These are phyloP conservation scores for Magnolia changhungtana DNA, from an alignment of 164 flowering plant genomes.

Conservation along the genomic window DNA sequence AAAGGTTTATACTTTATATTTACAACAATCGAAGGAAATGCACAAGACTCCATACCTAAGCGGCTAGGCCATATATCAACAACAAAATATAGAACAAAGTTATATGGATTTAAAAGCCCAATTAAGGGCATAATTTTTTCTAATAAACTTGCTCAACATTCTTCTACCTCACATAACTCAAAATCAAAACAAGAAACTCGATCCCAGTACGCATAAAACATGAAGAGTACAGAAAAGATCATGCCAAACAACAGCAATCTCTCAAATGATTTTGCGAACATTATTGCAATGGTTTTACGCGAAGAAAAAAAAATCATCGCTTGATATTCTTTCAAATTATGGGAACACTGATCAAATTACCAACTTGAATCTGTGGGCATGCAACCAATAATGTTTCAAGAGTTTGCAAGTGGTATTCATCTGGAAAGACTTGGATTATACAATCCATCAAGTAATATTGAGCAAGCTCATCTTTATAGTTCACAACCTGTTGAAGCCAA, in stretches of 20 bases:
- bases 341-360: slow-evolving; percentile 12
- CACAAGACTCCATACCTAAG: neutral
- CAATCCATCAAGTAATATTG: no score
- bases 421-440: no score
- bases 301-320: neutral
- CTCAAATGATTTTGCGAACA: neutral
- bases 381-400: slow-evolving; percentile 89
- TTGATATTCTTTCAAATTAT: neutral
- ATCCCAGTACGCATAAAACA: neutral
- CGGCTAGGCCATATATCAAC: neutral
- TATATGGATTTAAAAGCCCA: neutral
- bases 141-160: neutral
- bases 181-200: neutral
- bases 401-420: slow-evolving; percentile 94
- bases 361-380: slow-evolving; percentile 95
- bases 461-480: no score
- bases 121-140: neutral
- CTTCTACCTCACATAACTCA: neutral
- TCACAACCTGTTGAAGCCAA: no score
- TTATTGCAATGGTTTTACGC: neutral
- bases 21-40: neutral
- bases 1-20: neutral
- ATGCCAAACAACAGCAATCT: neutral
- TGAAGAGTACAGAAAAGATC: neutral
- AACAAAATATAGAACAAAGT: neutral